A percentile compares a stretch with the other conserved stretches of the same genome.
phyloP scores from a whole-genome alignment of 805 yeast genomes.

The Isabelozyma gotoi region DNA sequence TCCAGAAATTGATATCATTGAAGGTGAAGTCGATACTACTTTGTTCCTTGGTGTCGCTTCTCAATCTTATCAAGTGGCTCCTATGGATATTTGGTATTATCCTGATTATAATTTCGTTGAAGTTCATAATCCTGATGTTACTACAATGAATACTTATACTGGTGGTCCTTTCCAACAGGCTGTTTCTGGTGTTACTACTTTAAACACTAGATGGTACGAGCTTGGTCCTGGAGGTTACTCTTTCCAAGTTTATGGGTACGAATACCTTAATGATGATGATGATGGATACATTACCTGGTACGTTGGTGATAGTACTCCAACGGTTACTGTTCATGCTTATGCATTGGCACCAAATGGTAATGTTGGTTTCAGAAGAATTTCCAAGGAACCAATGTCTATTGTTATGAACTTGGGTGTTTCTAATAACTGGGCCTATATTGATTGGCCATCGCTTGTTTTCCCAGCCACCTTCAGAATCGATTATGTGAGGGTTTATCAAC shows the following conservation, averaged over 20 bases:
- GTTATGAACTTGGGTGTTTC: conserved; percentile 85
- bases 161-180: conserved; percentile 96
- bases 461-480: conserved; percentile 76
- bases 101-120: conserved; percentile 83
- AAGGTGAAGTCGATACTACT: conserved; percentile 68
- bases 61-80: conserved; percentile 91
- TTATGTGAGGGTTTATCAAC: conserved; percentile 85
- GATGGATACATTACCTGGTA: conserved; percentile 80
- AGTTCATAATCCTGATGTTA: conserved; percentile 62
- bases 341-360: conserved; percentile 89
- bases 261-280: conserved; percentile 67
- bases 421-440: conserved; percentile 85
- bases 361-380: conserved; percentile 71
- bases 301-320: conserved; percentile 68
- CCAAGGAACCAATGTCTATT: conserved; percentile 89
- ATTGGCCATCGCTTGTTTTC: conserved; percentile 76
- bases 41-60: conserved; percentile 66
- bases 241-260: conserved; percentile 75
- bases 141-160: conserved; percentile 81
- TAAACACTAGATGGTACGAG: conserved; percentile 82
- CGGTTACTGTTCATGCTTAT: conserved; percentile 64
- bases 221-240: conserved; percentile 47
- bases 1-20: conserved; percentile 89
- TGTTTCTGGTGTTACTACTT: conserved; percentile 72
- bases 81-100: conserved; percentile 88